Evolutionary conservation across 768 basidiomycete species (phyloP).

Genomic region (Mycena leptocephala): DNA sequence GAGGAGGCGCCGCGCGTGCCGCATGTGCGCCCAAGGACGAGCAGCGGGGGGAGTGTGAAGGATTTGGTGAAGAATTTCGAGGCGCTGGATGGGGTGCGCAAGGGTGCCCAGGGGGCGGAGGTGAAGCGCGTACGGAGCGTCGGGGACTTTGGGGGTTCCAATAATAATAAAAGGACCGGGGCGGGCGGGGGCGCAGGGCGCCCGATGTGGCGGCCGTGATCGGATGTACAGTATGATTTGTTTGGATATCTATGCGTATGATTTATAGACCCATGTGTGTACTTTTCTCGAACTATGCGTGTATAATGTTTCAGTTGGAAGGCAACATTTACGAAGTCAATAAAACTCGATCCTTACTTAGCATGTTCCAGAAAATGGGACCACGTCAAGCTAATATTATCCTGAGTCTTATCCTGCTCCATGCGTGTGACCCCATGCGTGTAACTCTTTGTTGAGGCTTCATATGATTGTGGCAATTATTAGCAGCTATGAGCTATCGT

Average conservation of each 20-base stretch:
- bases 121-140: constrained; percentile 55
- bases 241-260: constrained; percentile 19
- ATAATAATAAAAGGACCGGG: not conserved
- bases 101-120: constrained; percentile 41
- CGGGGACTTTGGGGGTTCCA: constrained; percentile 49
- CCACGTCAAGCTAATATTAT: no score
- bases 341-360: no score
- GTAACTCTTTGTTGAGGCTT: no score
- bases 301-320: no score
- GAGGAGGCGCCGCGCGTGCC: constrained; percentile 39
- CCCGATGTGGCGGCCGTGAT: constrained; percentile 30
- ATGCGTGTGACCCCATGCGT: no score
- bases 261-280: constrained; percentile 13
- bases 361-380: no score
- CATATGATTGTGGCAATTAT: no score
- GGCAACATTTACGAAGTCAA: no score
- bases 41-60: constrained; percentile 81
- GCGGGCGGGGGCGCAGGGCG: constrained; percentile 20
- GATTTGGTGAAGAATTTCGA: constrained; percentile 81
- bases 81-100: constrained; percentile 51
- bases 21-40: constrained; percentile 62
- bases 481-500: no score
- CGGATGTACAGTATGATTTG: not conserved
- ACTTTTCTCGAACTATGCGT: not conserved
- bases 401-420: no score